Evolutionary conservation across 129 eudicot species (phyloP).

Genomic region (Escallonia rubra): DNA sequence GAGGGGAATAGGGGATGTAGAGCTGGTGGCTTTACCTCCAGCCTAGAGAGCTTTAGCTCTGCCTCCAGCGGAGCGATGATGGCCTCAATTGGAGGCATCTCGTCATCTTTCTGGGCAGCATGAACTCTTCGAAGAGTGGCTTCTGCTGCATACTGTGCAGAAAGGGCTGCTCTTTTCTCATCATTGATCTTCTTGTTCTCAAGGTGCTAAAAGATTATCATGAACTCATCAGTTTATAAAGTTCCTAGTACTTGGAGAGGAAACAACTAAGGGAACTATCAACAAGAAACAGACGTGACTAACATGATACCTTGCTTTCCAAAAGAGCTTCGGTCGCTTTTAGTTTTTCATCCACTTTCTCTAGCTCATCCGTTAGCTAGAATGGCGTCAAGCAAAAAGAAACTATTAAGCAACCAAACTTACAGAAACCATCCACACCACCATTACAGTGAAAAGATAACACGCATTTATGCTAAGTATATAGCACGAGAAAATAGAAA

Average conservation of each 20-base stretch:
- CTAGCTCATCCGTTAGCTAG: conserved; percentile 80
- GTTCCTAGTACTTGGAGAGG: conserved; percentile 3
- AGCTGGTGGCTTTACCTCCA: conserved; percentile 33
- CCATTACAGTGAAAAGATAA: not conserved
- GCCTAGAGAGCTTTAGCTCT: conserved; percentile 84
- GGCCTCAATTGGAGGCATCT: conserved; percentile 97
- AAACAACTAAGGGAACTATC: conserved; percentile 1
- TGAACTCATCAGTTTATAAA: conserved; percentile 2
- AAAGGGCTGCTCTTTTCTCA: conserved; percentile 94
- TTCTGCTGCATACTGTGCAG: conserved; percentile 96
- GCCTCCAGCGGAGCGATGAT: conserved; percentile 92
- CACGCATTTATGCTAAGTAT: not conserved
- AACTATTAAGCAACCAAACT: not conserved
- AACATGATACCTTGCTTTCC: conserved; percentile 61
- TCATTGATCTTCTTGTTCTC: conserved; percentile 87
- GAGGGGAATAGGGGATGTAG: no score
- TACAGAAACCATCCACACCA: not conserved
- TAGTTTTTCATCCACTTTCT: conserved; percentile 81
- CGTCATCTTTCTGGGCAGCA: conserved; percentile 97
- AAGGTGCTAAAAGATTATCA: conserved; percentile 55
- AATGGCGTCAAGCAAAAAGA: conserved; percentile 10
- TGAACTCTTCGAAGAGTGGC: conserved; percentile 94
- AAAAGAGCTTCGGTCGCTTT: conserved; percentile 76
- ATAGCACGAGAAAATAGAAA: not conserved
- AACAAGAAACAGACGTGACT: conserved; percentile 4